Evolutionary conservation across 306 rosid genomes (phyloP).

Genomic region (Alnus glutinosa): DNA sequence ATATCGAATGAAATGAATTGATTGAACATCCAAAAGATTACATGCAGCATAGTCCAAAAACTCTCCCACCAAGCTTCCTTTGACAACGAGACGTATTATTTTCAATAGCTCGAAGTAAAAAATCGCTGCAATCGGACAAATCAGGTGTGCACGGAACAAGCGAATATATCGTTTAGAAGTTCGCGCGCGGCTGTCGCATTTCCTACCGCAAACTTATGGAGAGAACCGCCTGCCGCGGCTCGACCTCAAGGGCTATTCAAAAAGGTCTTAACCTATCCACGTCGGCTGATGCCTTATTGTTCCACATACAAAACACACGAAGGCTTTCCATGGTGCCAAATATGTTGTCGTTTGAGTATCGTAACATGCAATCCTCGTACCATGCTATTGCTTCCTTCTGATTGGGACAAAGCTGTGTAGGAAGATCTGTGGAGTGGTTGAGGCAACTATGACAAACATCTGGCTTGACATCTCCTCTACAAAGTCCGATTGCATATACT

Average conservation of each 20-base stretch:
- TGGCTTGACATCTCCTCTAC: neutral
- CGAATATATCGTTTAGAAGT: slow-evolving; percentile 6
- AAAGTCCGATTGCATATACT: too few relatives aligned
- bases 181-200: neutral
- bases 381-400: slow-evolving; percentile 49
- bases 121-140: slow-evolving; percentile 12
- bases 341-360: slow-evolving; percentile 28
- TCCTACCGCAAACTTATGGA: slow-evolving; percentile 20
- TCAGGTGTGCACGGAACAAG: neutral
- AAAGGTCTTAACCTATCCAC: neutral
- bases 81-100: neutral
- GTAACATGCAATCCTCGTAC: slow-evolving; percentile 41
- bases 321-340: neutral
- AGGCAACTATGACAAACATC: slow-evolving; percentile 27
- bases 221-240: slow-evolving; percentile 19
- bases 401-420: slow-evolving; percentile 34
- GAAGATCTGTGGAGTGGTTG: slow-evolving; percentile 2
- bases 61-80: slow-evolving; percentile 22
- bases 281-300: neutral
- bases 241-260: neutral
- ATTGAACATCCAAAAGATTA: slow-evolving; percentile 24
- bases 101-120: neutral
- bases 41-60: slow-evolving; percentile 44
- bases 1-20: too few relatives aligned
- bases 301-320: neutral